Evolutionary conservation across 371 early-diverging fungal species (phyloP).

Genomic region (Nosema granulosis): DNA sequence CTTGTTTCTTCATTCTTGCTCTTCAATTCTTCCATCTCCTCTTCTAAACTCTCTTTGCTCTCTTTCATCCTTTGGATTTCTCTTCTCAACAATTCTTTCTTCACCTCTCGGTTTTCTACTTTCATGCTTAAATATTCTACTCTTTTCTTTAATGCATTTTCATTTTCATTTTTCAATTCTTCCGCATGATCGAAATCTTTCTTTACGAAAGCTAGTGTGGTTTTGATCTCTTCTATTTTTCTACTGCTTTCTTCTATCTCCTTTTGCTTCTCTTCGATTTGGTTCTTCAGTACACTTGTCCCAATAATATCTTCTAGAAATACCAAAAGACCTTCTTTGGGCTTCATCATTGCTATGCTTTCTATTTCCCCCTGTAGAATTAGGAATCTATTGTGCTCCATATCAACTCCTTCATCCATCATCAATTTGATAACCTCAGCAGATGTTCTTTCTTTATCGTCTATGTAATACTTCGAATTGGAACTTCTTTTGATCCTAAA

Average conservation of each 20-base stretch:
- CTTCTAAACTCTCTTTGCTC: constrained; percentile 69
- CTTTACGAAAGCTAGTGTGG: constrained; percentile 67
- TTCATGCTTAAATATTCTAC: constrained; percentile 3
- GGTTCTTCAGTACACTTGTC: constrained; percentile 77
- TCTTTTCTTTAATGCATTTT: not conserved
- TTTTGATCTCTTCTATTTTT: constrained; percentile 74
- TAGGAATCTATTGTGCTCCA: constrained; percentile 95
- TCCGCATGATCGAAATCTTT: constrained; percentile 68
- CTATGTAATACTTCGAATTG: constrained; percentile 63
- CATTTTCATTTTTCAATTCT: constrained; percentile 26
- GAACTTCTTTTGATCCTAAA: constrained; percentile 51
- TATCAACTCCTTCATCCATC: constrained; percentile 80
- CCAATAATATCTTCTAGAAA: constrained; percentile 99
- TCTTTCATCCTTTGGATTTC: constrained; percentile 72
- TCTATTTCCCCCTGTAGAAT: constrained; percentile 99
- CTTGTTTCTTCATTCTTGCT: not conserved
- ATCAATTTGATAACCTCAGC: constrained; percentile 71
- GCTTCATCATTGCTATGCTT: constrained; percentile 94
- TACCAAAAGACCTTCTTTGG: constrained; percentile 92
- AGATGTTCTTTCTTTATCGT: constrained; percentile 67
- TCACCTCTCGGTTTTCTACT: constrained; percentile 9
- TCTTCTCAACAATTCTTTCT: constrained; percentile 7
- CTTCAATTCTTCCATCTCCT: constrained; percentile 3
- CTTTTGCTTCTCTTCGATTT: constrained; percentile 77
- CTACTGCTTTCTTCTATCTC: constrained; percentile 70